Evolutionary conservation across 768 basidiomycete genomes (phyloP).

Genomic region (Mrakia frigida): DNA sequence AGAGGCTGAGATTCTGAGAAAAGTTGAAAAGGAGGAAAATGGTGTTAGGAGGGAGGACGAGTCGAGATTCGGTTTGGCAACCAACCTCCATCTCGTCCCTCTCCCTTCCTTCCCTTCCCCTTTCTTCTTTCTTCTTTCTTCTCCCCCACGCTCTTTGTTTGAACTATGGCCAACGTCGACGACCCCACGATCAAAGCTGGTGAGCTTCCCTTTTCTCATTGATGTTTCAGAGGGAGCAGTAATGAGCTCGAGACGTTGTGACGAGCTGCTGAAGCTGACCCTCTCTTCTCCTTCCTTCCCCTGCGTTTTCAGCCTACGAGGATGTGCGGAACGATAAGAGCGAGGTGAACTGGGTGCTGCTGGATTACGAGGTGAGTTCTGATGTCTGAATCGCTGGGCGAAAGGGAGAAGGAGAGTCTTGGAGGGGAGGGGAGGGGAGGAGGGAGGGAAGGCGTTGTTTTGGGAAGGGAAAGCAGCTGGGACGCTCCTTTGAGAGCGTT

Average conservation of each 20-base stretch:
- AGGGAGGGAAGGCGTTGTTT: not conserved
- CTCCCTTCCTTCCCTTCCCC: not conserved
- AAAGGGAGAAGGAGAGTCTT: not conserved
- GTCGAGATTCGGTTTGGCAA: not conserved
- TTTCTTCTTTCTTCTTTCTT: not conserved
- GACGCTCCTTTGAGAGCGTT: not conserved
- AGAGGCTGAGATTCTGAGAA: too few relatives aligned
- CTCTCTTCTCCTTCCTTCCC: not conserved
- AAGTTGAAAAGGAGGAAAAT: too few relatives aligned
- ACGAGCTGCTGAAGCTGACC: not conserved
- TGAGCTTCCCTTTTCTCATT: not conserved
- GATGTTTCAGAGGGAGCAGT: not conserved
- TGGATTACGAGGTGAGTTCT: conserved; percentile 72
- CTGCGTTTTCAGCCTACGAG: conserved; percentile 60
- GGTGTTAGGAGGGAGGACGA: too few relatives aligned
- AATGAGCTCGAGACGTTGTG: not conserved
- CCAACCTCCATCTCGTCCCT: conserved; percentile 2
- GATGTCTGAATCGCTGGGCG: not conserved
- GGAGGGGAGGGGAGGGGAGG: not conserved
- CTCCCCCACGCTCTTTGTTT: not conserved
- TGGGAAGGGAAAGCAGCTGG: not conserved
- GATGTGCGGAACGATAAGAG: conserved; percentile 80
- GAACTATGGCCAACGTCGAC: conserved; percentile 30
- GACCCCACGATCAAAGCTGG: conserved; percentile 21
- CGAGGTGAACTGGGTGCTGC: conserved; percentile 80